These are phyloP conservation scores for Acarospora socialis DNA, from an alignment of 2,329 filamentous ascomycete genomes.

Conservation along the genomic window DNA sequence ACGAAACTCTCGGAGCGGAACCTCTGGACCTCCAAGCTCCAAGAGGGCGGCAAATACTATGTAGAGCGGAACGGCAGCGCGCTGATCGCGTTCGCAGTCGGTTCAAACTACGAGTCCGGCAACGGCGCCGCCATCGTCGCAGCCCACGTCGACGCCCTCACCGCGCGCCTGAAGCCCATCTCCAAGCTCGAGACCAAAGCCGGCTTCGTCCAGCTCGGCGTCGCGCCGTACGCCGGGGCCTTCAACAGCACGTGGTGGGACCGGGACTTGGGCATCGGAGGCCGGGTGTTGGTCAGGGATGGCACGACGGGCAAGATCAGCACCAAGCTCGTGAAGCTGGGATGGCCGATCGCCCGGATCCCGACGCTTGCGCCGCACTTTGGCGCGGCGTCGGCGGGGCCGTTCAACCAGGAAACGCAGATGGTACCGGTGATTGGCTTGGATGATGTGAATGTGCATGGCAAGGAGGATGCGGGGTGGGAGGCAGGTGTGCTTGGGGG, in stretches of 20 bases:
- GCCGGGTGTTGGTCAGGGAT: slow-evolving; percentile 73
- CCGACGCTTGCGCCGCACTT: slow-evolving; percentile 92
- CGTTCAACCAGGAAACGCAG: slow-evolving; percentile 78
- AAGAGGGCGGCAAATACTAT: slow-evolving; percentile 78
- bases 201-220: slow-evolving; percentile 77
- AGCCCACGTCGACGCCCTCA: slow-evolving; percentile 85
- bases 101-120: slow-evolving; percentile 64
- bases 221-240: slow-evolving; percentile 82
- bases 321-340: slow-evolving; percentile 73
- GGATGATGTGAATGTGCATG: slow-evolving; percentile 50
- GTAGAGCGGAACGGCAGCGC: slow-evolving; percentile 73
- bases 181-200: slow-evolving; percentile 71
- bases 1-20: slow-evolving; percentile 62
- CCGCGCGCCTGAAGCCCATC: slow-evolving; percentile 80
- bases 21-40: slow-evolving; percentile 57
- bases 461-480: slow-evolving; percentile 27
- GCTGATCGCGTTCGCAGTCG: slow-evolving; percentile 72
- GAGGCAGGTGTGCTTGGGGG: slow-evolving; percentile 37
- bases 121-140: slow-evolving; percentile 81
- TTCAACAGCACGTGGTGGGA: slow-evolving; percentile 95
- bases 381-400: slow-evolving; percentile 47
- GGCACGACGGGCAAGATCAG: slow-evolving; percentile 57
- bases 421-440: slow-evolving; percentile 89
- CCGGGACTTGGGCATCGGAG: slow-evolving; percentile 79
- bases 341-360: slow-evolving; percentile 86